Evolutionary conservation across 352 stramenopile genomes (phyloP).

Genomic region (Phytophthora chlamydospora): DNA sequence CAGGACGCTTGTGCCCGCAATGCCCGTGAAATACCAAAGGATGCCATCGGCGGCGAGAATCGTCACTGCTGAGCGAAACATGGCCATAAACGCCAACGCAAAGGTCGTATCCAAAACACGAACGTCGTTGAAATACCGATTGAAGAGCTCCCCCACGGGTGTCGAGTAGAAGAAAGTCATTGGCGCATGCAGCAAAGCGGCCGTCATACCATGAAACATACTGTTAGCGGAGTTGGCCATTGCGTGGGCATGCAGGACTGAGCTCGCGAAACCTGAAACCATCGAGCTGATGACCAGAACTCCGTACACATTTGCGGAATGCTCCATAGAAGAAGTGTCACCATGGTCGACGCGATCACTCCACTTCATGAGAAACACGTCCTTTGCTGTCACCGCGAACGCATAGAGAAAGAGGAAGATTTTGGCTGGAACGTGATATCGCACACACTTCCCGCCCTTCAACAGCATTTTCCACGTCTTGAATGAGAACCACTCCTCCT

Average conservation of each 20-base stretch:
- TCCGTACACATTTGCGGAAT: conserved; percentile 40
- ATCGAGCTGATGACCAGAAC: conserved; percentile 43
- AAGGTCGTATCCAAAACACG: conserved; percentile 36
- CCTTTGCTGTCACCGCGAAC: conserved; percentile 34
- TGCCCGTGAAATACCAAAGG: conserved; percentile 44
- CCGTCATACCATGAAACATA: conserved; percentile 56
- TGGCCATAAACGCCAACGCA: conserved; percentile 34
- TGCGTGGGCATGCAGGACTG: conserved; percentile 40
- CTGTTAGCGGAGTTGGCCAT: conserved; percentile 41
- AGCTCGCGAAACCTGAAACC: conserved; percentile 39
- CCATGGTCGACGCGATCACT: conserved; percentile 36
- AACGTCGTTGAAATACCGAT: conserved; percentile 52
- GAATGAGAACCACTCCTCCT: conserved; percentile 37
- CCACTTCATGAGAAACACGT: conserved; percentile 49
- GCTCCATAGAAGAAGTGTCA: conserved; percentile 34
- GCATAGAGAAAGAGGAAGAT: conserved; percentile 41
- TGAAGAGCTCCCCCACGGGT: conserved; percentile 53
- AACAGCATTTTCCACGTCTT: conserved; percentile 38
- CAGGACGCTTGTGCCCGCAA: conserved; percentile 35
- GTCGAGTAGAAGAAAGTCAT: conserved; percentile 56
- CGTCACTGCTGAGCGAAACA: conserved; percentile 39
- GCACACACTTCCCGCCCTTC: conserved; percentile 26
- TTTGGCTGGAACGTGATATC: conserved; percentile 32
- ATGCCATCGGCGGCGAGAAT: conserved; percentile 39
- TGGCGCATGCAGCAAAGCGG: conserved; percentile 42